Percentiles rank a stretch among this genome's conserved stretches.
These are phyloP conservation scores for Jacaranda mimosifolia DNA, from an alignment of 257 asterid genomes.

Conservation along the genomic window DNA sequence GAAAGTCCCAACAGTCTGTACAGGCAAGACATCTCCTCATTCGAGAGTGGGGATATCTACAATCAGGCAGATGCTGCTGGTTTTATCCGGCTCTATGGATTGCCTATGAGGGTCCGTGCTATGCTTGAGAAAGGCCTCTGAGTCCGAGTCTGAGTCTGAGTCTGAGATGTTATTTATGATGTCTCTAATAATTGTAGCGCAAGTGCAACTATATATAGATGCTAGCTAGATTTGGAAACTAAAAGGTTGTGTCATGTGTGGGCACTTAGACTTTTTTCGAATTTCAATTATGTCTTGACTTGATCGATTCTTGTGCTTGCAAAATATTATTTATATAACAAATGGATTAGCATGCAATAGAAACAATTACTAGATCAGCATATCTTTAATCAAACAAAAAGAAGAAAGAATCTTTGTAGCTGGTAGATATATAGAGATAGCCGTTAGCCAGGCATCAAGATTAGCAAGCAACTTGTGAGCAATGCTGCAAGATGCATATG, in stretches of 20 bases:
- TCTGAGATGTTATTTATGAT: slow-evolving; percentile 35
- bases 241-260: neutral
- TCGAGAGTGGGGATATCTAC: slow-evolving; percentile 89
- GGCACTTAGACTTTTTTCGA: neutral
- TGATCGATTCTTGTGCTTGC: too few species aligned
- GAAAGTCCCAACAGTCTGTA: slow-evolving; percentile 83
- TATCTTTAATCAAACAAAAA: neutral
- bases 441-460: neutral
- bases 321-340: neutral
- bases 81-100: slow-evolving; percentile 85
- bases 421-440: neutral
- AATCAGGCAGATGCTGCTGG: slow-evolving; percentile 98
- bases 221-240: slow-evolving; percentile 2
- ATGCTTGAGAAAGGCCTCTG: slow-evolving; percentile 72
- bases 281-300: neutral
- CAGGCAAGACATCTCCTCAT: slow-evolving; percentile 88
- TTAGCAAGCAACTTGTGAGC: slow-evolving; percentile 40
- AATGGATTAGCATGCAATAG: neutral
- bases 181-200: too few species aligned
- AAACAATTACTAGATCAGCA: neutral
- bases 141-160: neutral
- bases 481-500: slow-evolving; percentile 42
- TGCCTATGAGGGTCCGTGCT: slow-evolving; percentile 81
- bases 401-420: neutral
- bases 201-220: too few species aligned